A percentile compares a stretch with the other conserved stretches of the same genome.
These are phyloP conservation scores for Ascocoryne sarcoides DNA, from an alignment of 2,329 filamentous ascomycete genomes.

Conservation along the genomic window DNA sequence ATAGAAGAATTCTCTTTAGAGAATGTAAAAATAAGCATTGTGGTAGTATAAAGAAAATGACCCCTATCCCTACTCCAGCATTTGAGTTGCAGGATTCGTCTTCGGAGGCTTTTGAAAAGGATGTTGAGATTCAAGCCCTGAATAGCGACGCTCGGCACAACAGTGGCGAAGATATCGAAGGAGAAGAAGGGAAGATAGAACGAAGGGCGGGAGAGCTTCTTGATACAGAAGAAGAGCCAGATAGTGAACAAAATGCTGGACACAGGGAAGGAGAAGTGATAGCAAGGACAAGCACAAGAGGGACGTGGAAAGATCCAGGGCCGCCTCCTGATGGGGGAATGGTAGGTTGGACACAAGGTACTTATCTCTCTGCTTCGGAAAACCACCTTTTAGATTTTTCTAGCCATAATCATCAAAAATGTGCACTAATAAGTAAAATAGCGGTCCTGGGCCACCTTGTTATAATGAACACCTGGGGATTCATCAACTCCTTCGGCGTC, in stretches of 20 bases:
- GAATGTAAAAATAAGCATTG: too few species aligned
- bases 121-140: conserved; percentile 3
- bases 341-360: conserved; percentile 25
- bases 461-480: conserved; percentile 29
- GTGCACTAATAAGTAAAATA: conserved; percentile 1
- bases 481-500: conserved; percentile 34
- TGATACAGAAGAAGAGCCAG: conserved; percentile 3
- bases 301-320: conserved; percentile 24
- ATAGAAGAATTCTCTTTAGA: too few species aligned
- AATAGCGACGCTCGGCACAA: not conserved
- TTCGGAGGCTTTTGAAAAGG: conserved; percentile 1
- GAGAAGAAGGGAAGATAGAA: conserved; percentile 3
- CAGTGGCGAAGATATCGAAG: not conserved
- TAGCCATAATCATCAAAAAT: not conserved
- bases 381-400: not conserved
- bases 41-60: too few species aligned
- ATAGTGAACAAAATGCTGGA: not conserved
- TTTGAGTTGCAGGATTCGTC: too few species aligned
- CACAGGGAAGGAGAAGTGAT: conserved; percentile 4
- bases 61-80: too few species aligned
- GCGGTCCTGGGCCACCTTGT: conserved; percentile 21
- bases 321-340: conserved; percentile 27
- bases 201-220: conserved; percentile 5
- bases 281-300: conserved; percentile 19
- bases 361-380: conserved; percentile 5